Percentiles rank a stretch among this genome's conserved stretches.
phyloP scores from a whole-genome alignment of 176 grass and related monocot genomes.

The Triticum turgidum region DNA sequence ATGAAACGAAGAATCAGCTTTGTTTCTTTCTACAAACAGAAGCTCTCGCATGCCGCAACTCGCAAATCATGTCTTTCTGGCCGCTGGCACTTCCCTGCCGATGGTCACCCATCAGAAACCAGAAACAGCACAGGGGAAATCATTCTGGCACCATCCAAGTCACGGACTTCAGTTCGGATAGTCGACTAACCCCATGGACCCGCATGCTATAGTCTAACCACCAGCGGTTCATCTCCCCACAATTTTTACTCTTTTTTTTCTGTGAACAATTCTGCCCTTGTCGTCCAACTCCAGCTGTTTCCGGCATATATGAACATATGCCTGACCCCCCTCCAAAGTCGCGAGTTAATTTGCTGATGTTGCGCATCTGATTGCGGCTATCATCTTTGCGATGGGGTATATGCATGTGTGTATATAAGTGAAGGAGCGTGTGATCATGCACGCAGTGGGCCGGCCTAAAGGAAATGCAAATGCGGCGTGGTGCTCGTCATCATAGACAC shows the following conservation, averaged over 20 bases:
- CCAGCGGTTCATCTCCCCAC: too few relatives aligned
- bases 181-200: too few relatives aligned
- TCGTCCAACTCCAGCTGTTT: too few relatives aligned
- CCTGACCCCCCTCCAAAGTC: neutral
- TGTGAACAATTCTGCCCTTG: too few relatives aligned
- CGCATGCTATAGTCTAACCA: too few relatives aligned
- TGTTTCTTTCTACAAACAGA: neutral
- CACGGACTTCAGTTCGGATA: too few relatives aligned
- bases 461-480: conserved; percentile 4
- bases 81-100: neutral
- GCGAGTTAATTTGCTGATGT: conserved; percentile 17
- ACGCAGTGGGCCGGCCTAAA: conserved; percentile 29
- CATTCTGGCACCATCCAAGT: too few relatives aligned
- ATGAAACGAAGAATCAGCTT: neutral
- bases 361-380: conserved; percentile 27
- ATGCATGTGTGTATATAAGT: neutral
- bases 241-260: too few relatives aligned
- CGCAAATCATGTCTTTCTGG: neutral
- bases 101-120: neutral
- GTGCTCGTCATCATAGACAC: conserved; percentile 30
- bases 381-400: neutral
- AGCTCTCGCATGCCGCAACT: neutral
- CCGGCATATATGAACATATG: too few relatives aligned
- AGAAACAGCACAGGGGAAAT: neutral
- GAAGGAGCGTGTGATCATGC: conserved; percentile 28